Percentiles rank a stretch among this genome's conserved stretches.
Evolutionary conservation across 2,329 filamentous ascomycete genomes (phyloP).

Genomic region (Meredithiella fracta): DNA sequence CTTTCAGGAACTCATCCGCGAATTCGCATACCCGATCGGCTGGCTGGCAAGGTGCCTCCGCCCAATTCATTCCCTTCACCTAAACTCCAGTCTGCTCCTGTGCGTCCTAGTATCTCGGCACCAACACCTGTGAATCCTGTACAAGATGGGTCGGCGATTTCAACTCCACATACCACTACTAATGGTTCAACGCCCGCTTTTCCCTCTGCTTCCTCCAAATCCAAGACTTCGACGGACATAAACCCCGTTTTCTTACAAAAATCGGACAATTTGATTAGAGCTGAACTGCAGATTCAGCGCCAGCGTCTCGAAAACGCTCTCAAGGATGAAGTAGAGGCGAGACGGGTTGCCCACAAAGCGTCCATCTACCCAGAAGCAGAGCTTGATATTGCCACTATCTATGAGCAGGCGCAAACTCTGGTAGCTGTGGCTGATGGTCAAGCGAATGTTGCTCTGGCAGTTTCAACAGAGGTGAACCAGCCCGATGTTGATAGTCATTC

Average conservation of each 20-base stretch:
- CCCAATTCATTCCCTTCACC: conserved; percentile 15
- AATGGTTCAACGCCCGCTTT: conserved; percentile 15
- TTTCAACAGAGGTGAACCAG: conserved; percentile 23
- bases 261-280: conserved; percentile 66
- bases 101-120: not conserved
- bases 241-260: conserved; percentile 75
- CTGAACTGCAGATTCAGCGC: conserved; percentile 64
- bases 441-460: not conserved
- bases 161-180: not conserved
- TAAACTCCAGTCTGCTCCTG: not conserved
- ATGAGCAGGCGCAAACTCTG: conserved; percentile 52
- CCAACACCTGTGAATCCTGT: not conserved
- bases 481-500: conserved; percentile 12
- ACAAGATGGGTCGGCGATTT: not conserved
- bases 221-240: conserved; percentile 47
- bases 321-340: conserved; percentile 53
- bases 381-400: conserved; percentile 56
- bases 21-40: conserved; percentile 37
- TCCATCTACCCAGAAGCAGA: conserved; percentile 20
- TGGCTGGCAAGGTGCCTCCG: conserved; percentile 17
- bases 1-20: conserved; percentile 57
- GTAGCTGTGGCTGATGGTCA: conserved; percentile 31
- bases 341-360: conserved; percentile 32
- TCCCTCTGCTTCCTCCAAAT: no score
- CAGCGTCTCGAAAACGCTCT: conserved; percentile 64